Evolutionary conservation across 2,329 filamentous ascomycete species (phyloP).

Genomic region (Aspergillus felis): DNA sequence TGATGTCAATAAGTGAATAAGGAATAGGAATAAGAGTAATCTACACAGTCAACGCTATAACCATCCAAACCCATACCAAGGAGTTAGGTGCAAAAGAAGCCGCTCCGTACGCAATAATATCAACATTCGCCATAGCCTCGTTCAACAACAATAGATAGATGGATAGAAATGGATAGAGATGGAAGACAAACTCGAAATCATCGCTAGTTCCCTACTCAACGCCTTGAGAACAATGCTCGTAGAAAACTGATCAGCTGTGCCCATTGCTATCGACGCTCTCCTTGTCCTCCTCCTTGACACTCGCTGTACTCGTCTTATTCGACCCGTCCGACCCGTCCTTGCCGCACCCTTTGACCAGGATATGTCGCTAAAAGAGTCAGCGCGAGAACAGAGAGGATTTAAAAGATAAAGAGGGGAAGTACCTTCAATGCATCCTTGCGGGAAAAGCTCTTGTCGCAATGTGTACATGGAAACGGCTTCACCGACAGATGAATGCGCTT

Average conservation of each 20-base stretch:
- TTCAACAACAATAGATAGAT: background rate
- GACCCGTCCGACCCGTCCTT: slow-evolving; percentile 36
- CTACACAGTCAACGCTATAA: too few species aligned
- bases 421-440: slow-evolving; percentile 97
- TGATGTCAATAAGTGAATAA: too few species aligned
- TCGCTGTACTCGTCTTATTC: slow-evolving; percentile 1
- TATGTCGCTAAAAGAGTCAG: slow-evolving; percentile 52
- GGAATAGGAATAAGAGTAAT: too few species aligned
- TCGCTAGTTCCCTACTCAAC: background rate
- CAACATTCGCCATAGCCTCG: background rate
- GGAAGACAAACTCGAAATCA: slow-evolving; percentile 1
- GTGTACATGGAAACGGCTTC: slow-evolving; percentile 88
- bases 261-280: slow-evolving; percentile 9
- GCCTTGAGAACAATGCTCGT: background rate
- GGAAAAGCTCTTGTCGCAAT: slow-evolving; percentile 95
- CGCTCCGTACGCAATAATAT: background rate
- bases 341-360: slow-evolving; percentile 65
- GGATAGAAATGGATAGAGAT: background rate
- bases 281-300: slow-evolving; percentile 17
- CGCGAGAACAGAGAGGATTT: too few species aligned
- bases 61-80: too few species aligned
- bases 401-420: slow-evolving; percentile 26
- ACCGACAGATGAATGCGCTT: slow-evolving; percentile 92
- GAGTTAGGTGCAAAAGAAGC: too few species aligned
- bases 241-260: slow-evolving; percentile 1